Conservation (phyloP, 2,329 filamentous ascomycete species). For the Trichoderma semiorbis region DNA sequence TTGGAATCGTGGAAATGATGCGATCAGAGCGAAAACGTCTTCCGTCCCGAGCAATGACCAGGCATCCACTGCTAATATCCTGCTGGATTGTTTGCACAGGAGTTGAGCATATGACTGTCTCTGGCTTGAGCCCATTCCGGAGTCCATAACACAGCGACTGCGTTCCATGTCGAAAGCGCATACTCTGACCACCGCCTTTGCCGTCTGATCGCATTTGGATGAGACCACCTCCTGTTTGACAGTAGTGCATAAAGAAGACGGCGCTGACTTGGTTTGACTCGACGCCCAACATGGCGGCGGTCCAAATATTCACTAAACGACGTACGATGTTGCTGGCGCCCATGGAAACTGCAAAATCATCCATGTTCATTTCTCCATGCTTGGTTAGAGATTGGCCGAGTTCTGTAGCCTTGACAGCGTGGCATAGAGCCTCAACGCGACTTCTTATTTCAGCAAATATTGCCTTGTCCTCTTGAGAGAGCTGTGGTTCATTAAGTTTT, state of each 20-base stretch:
- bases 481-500: neutral
- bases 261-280: neutral
- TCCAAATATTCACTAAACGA: conserved; percentile 4
- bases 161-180: neutral
- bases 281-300: neutral
- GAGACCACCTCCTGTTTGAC: neutral
- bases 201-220: conserved; percentile 4
- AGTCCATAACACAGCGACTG: neutral
- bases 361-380: neutral
- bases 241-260: conserved; percentile 5
- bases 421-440: neutral
- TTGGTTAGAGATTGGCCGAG: neutral
- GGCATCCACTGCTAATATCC: neutral
- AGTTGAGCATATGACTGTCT: neutral
- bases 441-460: neutral
- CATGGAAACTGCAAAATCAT: neutral
- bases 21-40: neutral
- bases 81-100: neutral
- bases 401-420: neutral
- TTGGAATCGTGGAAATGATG: neutral
- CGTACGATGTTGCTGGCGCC: neutral
- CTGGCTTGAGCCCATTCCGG: conserved; percentile 26
- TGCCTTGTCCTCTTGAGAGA: neutral
- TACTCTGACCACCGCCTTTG: neutral
- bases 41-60: neutral